Evolutionary conservation across 2,329 filamentous ascomycete species (phyloP), one percentile per base, ranked within the genome.

Genomic region (Pseudogymnoascus sp.): DNA sequence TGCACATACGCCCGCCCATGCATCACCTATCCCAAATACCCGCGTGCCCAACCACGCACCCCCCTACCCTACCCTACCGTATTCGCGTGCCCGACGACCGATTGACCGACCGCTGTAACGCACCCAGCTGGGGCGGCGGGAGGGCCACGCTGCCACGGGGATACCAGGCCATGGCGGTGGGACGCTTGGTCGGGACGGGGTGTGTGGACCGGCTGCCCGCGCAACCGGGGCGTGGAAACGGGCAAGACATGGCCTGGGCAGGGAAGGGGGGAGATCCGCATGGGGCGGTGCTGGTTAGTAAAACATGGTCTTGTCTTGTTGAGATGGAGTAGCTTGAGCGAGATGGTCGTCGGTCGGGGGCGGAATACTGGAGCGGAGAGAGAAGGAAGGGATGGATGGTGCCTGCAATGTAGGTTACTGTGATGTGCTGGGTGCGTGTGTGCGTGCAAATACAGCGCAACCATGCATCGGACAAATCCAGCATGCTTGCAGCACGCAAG

Each of bases 111-210:
- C 39, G 42, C 21, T 18, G 42, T 26, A 7, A 45, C 40, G 40
- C 40, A 14, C 21, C 18, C 31, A 34, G 42, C 42, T 42, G 39
- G 42, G 21, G 42, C 42, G 42, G 42, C 42, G 45, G 45, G 23
- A 51, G 6, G 23, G 45, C 45, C 23, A 29, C 47, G n/a, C 29
- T 12, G 11, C 14, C 40, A 23, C 10, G 29, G 26, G 47, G 26
- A 31, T 57, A 57, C 47, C 47, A 57, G 26, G 47, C 47, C 47
- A 57, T 57, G 47, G 47, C n/a, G 47, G 16, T 57, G 47, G 47
- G n/a, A 57, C 26, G 26, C 26, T 7, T 57, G 47, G 26, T 57
- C 47, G 47, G 26, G 47, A 57, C 47, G 47, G 47, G 47, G 26
- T 54, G 47, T 16, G 47, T 18, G 26, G 47, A 34, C 47, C 47